Evolutionary conservation across 371 early-diverging fungal species (phyloP).

Genomic region (Mucor plumbeus): DNA sequence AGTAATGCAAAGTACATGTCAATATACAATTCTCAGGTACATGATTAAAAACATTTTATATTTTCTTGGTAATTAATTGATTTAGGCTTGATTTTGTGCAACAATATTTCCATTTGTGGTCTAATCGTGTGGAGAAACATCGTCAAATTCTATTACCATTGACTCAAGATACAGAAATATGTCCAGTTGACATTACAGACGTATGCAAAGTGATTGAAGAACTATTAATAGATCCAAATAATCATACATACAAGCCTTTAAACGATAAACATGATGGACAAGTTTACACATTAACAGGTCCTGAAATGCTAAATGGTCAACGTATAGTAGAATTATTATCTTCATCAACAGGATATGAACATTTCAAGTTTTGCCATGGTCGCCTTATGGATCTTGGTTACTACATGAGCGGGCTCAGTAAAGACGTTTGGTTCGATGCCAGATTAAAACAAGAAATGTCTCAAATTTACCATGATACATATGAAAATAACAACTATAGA

Average conservation of each 20-base stretch:
- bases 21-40: constrained; percentile 52
- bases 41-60: no score
- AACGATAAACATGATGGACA: constrained; percentile 32
- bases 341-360: constrained; percentile 27
- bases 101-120: constrained; percentile 44
- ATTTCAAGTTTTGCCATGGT: constrained; percentile 24
- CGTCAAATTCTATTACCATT: constrained; percentile 29
- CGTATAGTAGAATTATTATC: constrained; percentile 22
- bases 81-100: constrained; percentile 52
- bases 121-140: constrained; percentile 33
- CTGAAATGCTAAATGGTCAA: constrained; percentile 29
- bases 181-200: constrained; percentile 36
- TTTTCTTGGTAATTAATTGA: neutral
- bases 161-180: constrained; percentile 22
- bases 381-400: constrained; percentile 38
- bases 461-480: constrained; percentile 34
- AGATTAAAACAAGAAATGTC: constrained; percentile 37
- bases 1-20: constrained; percentile 38
- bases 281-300: constrained; percentile 37
- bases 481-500: constrained; percentile 19
- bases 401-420: constrained; percentile 29
- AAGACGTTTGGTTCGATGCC: constrained; percentile 41
- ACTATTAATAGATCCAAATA: constrained; percentile 18
- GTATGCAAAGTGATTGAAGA: constrained; percentile 32
- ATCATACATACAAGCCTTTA: neutral